These are phyloP conservation scores for Scutellospora calospora DNA, from an alignment of 371 early-diverging fungal genomes.

Conservation along the genomic window DNA sequence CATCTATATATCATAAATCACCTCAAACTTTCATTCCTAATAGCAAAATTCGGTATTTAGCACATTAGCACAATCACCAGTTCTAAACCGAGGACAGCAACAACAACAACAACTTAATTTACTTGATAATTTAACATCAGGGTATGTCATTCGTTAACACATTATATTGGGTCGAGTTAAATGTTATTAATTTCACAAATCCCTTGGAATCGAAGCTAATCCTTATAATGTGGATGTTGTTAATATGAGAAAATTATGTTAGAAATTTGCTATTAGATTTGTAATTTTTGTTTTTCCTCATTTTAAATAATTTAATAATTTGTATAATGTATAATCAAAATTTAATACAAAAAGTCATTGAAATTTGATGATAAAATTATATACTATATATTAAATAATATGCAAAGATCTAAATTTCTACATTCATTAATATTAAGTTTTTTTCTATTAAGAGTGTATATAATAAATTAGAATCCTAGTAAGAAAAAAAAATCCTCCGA, in stretches of 20 bases:
- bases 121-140: slow-evolving; percentile 3
- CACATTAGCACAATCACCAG: slow-evolving; percentile 30
- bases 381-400: too few species aligned
- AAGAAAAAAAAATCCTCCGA: too few species aligned
- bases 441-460: too few species aligned
- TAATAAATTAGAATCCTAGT: too few species aligned
- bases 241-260: neutral
- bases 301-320: neutral
- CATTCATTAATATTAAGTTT: too few species aligned
- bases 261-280: slow-evolving; percentile 8
- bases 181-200: neutral
- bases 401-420: too few species aligned
- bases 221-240: slow-evolving; percentile 20
- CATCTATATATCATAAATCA: slow-evolving; percentile 95
- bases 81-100: slow-evolving; percentile 34
- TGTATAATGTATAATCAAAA: too few species aligned
- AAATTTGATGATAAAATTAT: too few species aligned
- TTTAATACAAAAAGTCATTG: too few species aligned
- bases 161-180: neutral
- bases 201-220: neutral
- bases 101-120: neutral
- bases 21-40: slow-evolving; percentile 74
- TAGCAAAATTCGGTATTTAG: slow-evolving; percentile 39
- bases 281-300: neutral
- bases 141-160: neutral